A percentile compares a stretch with the other conserved stretches of the same genome.
Conservation (phyloP, 257 asterid genomes). For the Agastache rugosa region DNA sequence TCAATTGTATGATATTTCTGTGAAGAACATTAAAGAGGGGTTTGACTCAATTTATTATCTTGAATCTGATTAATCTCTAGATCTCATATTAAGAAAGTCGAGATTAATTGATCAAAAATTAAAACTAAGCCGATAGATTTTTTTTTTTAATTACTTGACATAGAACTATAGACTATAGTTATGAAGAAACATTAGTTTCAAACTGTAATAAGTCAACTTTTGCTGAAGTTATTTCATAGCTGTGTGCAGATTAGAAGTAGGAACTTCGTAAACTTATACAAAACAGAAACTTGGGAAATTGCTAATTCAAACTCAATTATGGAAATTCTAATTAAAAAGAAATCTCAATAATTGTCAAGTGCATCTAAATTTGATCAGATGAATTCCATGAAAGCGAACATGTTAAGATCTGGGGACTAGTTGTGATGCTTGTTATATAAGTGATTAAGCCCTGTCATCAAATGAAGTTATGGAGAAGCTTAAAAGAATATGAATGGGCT, state of each 20-base stretch:
- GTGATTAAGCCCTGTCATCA: not conserved
- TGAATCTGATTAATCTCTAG: constrained; percentile 30
- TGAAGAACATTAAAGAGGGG: constrained; percentile 2
- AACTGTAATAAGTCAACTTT: constrained; percentile 27
- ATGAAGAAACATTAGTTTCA: not conserved
- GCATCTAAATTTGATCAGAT: not conserved
- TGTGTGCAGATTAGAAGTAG: not conserved
- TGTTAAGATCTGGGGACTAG: not conserved
- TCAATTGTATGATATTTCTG: constrained; percentile 4
- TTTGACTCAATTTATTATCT: constrained; percentile 11
- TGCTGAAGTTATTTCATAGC: constrained; percentile 28
- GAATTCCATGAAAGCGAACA: not conserved
- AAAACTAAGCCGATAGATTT: not conserved
- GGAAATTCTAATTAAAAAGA: not conserved
- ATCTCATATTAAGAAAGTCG: constrained; percentile 35
- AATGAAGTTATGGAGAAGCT: not conserved
- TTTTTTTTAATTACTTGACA: not conserved
- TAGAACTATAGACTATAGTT: not conserved
- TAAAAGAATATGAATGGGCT: not conserved
- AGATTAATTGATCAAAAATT: not conserved
- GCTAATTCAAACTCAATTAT: not conserved
- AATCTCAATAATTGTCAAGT: not conserved
- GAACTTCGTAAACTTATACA: not conserved
- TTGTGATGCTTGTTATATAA: not conserved
- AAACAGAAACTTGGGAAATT: not conserved